These are phyloP conservation scores for Phialemoniopsis sp. DNA, from an alignment of 2,329 filamentous ascomycete genomes.

Conservation along the genomic window DNA sequence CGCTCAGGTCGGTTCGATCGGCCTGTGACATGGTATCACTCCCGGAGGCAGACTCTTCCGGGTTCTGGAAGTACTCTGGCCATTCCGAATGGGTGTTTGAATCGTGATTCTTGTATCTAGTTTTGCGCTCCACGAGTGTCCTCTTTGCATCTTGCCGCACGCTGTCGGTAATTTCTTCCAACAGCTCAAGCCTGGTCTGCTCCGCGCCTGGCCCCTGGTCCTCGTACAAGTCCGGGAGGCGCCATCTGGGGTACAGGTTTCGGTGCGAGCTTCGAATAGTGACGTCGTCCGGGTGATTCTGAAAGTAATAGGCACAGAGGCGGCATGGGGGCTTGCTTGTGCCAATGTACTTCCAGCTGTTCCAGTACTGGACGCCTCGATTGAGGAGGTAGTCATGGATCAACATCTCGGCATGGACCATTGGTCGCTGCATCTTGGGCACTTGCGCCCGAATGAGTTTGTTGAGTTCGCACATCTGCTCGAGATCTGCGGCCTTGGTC, in stretches of 20 bases:
- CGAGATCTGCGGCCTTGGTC: conserved; percentile 9
- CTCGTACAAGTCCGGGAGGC: conserved; percentile 21
- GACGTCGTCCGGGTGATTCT: conserved; percentile 15
- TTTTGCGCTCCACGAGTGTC: neutral
- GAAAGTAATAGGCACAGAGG: conserved; percentile 30
- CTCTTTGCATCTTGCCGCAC: neutral
- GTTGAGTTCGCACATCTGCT: conserved; percentile 10
- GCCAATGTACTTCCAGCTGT: conserved; percentile 25
- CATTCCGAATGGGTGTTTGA: no score
- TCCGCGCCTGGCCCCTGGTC: conserved; percentile 1
- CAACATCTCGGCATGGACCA: conserved; percentile 27
- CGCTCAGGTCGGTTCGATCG: no score
- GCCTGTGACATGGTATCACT: no score
- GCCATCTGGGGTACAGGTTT: conserved; percentile 30
- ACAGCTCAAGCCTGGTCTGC: no score
- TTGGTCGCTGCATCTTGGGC: conserved; percentile 11
- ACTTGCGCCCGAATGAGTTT: conserved; percentile 4
- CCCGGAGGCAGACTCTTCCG: no score
- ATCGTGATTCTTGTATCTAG: no score
- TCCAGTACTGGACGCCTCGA: conserved; percentile 18
- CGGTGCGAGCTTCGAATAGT: conserved; percentile 20
- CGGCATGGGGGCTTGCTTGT: conserved; percentile 31
- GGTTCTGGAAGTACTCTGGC: no score
- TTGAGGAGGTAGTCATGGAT: conserved; percentile 17
- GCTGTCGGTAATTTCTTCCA: no score